Conservation (phyloP, 441 rosid species). For the Aleurites moluccanus region DNA sequence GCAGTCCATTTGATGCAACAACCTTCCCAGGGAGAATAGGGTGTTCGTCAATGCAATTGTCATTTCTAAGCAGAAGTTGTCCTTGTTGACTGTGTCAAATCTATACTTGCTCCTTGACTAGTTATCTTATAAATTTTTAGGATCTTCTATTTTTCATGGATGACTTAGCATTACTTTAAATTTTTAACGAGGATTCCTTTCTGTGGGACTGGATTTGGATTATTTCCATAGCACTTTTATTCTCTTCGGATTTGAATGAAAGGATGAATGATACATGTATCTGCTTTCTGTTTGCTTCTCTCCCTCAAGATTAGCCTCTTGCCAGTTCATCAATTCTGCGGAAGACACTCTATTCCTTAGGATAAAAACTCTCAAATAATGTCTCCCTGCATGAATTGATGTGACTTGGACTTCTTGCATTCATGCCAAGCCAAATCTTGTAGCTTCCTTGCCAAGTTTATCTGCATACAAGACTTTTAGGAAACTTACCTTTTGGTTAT, state of each 20-base stretch:
- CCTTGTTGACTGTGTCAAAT: not conserved
- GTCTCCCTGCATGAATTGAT: not conserved
- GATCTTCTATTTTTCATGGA: not conserved
- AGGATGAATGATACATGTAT: not conserved
- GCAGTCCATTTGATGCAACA: not conserved
- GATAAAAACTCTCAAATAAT: not conserved
- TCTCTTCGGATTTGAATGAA: not conserved
- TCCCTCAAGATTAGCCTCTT: not conserved
- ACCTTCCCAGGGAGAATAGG: not conserved
- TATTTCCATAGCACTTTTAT: not conserved
- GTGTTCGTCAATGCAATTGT: not conserved
- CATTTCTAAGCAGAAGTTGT: too few species aligned
- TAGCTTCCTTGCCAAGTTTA: not conserved
- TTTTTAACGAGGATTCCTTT: not conserved
- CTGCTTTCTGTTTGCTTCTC: not conserved
- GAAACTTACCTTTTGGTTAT: not conserved
- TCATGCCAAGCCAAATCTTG: not conserved
- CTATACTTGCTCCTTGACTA: not conserved
- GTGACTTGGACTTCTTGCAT: not conserved
- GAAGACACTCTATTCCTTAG: not conserved
- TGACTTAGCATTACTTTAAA: not conserved
- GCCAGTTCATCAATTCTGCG: not conserved
- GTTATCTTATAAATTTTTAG: not conserved
- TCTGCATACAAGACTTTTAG: not conserved
- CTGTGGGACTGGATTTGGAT: not conserved